phyloP scores from a whole-genome alignment of 2,329 filamentous ascomycete species.

The Tetracladium maxilliforme region DNA sequence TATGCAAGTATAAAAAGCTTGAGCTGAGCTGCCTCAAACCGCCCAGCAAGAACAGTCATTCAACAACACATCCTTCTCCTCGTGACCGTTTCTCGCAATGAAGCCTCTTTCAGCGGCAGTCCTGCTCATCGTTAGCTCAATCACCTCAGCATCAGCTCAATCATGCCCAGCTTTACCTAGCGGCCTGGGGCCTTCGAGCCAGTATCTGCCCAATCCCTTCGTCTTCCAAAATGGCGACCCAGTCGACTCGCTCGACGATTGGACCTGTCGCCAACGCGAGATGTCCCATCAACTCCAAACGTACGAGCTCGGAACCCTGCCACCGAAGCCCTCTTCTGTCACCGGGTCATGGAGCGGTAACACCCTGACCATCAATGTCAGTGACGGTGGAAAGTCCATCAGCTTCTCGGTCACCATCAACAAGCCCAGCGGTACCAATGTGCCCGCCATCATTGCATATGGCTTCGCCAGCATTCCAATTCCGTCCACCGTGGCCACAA shows the following conservation, averaged over 20 bases:
- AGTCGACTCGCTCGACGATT: slow-evolving; percentile 28
- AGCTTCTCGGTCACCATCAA: slow-evolving; percentile 27
- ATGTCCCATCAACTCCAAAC: slow-evolving; percentile 31
- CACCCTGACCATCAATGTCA: slow-evolving; percentile 27
- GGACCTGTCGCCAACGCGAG: slow-evolving; percentile 30
- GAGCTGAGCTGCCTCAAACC: too few relatives aligned
- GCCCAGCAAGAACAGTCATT: too few relatives aligned
- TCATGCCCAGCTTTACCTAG: too few relatives aligned
- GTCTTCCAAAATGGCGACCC: slow-evolving; percentile 23
- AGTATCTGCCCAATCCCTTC: slow-evolving; percentile 30
- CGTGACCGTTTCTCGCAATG: too few relatives aligned
- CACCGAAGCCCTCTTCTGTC: slow-evolving; percentile 27
- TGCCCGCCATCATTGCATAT: slow-evolving; percentile 42
- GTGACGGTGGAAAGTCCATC: slow-evolving; percentile 26
- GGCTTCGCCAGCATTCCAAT: slow-evolving; percentile 38
- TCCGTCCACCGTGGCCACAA: slow-evolving; percentile 36
- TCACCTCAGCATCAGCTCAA: too few relatives aligned
- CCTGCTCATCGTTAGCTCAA: too few relatives aligned
- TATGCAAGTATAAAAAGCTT: too few relatives aligned
- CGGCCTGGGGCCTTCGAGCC: too few relatives aligned
- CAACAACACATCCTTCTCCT: too few relatives aligned
- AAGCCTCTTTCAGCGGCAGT: too few relatives aligned
- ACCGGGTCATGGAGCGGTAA: slow-evolving; percentile 26
- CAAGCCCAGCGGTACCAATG: slow-evolving; percentile 24
- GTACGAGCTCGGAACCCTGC: slow-evolving; percentile 34